phyloP scores from a whole-genome alignment of 208 protist species.

The Acanthamoeba polyphaga region DNA sequence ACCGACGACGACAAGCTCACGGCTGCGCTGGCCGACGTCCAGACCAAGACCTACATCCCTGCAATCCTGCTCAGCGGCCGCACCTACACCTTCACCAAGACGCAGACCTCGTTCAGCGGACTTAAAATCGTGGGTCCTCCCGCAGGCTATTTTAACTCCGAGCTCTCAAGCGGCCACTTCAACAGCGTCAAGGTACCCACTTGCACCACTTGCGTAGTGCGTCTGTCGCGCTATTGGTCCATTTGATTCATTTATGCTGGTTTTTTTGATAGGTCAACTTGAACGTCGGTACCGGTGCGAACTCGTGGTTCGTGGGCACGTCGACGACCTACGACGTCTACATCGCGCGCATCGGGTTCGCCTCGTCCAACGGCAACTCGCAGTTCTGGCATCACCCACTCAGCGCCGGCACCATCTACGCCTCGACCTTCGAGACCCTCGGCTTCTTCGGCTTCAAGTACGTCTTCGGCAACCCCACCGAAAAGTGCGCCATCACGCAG shows the following conservation, averaged over 20 bases:
- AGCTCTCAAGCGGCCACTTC: not conserved
- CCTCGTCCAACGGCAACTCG: constrained; percentile 26
- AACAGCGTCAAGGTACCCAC: not conserved
- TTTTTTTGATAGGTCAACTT: too few relatives aligned
- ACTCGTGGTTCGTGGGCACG: not conserved
- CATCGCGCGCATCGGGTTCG: not conserved
- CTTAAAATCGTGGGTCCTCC: not conserved
- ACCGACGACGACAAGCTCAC: not conserved
- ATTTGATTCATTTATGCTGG: too few relatives aligned
- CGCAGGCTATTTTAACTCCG: not conserved
- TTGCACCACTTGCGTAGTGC: not conserved
- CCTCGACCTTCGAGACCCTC: not conserved
- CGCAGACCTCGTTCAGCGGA: not conserved
- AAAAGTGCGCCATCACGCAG: not conserved
- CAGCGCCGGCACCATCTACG: constrained; percentile 1
- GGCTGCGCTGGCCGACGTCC: not conserved
- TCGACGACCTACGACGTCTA: not conserved
- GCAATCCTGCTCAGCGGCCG: not conserved
- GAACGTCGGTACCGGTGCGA: too few relatives aligned
- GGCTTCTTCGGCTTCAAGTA: constrained; percentile 28
- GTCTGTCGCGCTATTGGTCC: not conserved
- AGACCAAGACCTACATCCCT: constrained; percentile 4
- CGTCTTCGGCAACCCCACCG: constrained; percentile 10
- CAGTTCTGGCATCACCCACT: not conserved
- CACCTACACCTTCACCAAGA: constrained; percentile 32